Base-by-base conservation (phyloP, 768 basidiomycete genomes). In the Leccinum sublutescens region DNA sequence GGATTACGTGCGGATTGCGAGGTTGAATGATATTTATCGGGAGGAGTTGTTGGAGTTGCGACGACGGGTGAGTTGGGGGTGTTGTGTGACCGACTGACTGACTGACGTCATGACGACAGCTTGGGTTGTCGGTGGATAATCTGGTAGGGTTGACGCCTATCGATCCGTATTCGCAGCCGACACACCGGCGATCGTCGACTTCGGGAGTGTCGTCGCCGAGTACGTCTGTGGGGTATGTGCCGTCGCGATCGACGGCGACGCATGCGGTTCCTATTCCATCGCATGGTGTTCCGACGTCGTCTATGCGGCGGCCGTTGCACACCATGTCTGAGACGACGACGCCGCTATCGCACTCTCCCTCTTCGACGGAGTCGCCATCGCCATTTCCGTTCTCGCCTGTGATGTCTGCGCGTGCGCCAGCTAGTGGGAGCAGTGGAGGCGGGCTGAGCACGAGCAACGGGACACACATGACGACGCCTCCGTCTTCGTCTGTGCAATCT, bases 1-100 rank as follows among this genome's bases (percentile, higher is more conserved):
- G 61, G 88, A 91, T 63, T 93, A 86, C 67, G 82, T 90, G 60
- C 83, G 88, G 33, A 80, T 92, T 51, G 78, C 85, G 52, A 75
- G 90, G 62, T 73, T 91, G 68, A 93, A 93, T 63, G 91, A 93
- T 65, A 82, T 91, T 5, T 94, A 93, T 68, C 79, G 90, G 31
- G 91, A 92, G 73, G 92, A 94, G 72, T 74, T 94, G 60, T 86
- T 94, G 56, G 87, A 90, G 48, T 85, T 89, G 67, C 75, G 92
- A 59, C 77, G 85, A 63, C 78, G 89, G 72, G 90, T 91, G 74
- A 74, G 92, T 66, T 2, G 2, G 9, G 21, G 45, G 14, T 3
- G 6, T n/a, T 8, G 19, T 23, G 14, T 3, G 23, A 27, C 27
- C 0, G 27, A 15, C 34, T 0, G 7, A 17, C 15, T n/a, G 40